Evolutionary conservation across 2,329 filamentous ascomycete genomes (phyloP), one percentile per base, ranked within the genome.

Genomic region (Alternaria conjuncta): DNA sequence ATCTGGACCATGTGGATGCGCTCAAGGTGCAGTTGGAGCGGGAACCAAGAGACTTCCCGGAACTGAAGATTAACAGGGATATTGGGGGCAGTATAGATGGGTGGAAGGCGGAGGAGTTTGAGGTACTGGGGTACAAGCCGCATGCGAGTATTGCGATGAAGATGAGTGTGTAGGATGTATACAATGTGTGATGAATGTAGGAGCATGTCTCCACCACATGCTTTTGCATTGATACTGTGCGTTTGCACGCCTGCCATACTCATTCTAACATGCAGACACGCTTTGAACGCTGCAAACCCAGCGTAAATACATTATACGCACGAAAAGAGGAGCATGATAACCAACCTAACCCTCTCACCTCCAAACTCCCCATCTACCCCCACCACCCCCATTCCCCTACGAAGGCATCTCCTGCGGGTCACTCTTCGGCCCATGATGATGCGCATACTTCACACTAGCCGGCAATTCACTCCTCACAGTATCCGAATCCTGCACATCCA

Each of bases 121-220:
- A 91, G 62, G 87, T 99, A 6, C 86, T 92, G 74, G 94, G 91
- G 1, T 99, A 99, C 79, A 88, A 94, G 54, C 95, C 96, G 60
- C 93, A 97, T 80, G 95, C 94, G 83, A 87, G 87, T 6, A 97
- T 99, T 82, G 87, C 92, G 47, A 99, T 99, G 96, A 97, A 98
- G 84, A 99, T 99, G 96, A 96, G 93, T 76, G 95, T 98, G 62
- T 94, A 49, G 44, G 7, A 26, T 28, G 15, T 15, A 28, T 6
- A 23, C 30, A 23, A 60, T 10, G 8, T 43, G 3, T 25, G 50
- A 47, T 55, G 26, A 55, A 53, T 11, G 23, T 41, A 21, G 5
- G 26, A 21, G 13, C 3, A 51, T 4, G 11, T 23, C 21, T 18
- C 1, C 28, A 23, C 4, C 13, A 21, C 10, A 1, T 36, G 28